Base-by-base conservation (phyloP, 2,329 filamentous ascomycete genomes). In the Cercospora citrullina region DNA sequence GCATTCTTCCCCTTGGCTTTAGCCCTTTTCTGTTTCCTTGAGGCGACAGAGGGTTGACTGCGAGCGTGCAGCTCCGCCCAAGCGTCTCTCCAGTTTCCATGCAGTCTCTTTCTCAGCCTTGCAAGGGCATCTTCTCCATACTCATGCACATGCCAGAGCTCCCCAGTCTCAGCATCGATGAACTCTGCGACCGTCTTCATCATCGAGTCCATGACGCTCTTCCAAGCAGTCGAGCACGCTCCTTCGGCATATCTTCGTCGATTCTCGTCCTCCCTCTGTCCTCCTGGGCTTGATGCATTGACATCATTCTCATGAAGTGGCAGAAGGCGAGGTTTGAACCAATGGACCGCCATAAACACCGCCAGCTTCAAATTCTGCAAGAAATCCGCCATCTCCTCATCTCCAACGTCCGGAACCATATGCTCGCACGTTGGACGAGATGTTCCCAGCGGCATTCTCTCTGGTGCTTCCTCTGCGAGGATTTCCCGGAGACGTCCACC, bases 221-320 rank as follows among this genome's bases (percentile, higher is more conserved):
- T 58, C 53, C 53, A 58, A 30, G 53, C 53, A 30, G 26, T 58
- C 30, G 53, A 58, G 30, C 53, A 58, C 53, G 53, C 53, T 30
- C 30, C 53, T 12, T 5, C 16, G 26, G 53, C 53, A 58, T n/a
- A 18, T 9, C 12, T 58, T 10, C 45, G 18, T n/a, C 2, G 21
- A 5, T 51, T 6, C 5, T 31, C 53, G 53, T n/a, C 36, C 36
- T 42, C 36, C 1, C 36, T 42, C 30, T 33, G 26, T 58, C 28
- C 6, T 58, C 21, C 53, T 28, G 9, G 30, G 26, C 21, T 30
- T 23, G 8, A 18, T n/a, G 45, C 45, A 23, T 51, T 51, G 42
- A 23, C 18, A 10, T 48, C 42, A 1, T 23, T 23, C 18, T 23
- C 42, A 9, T 51, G 16, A 16, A 14, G 45, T 6, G 10, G 18